A percentile compares a stretch with the other conserved stretches of the same genome.
phyloP scores from a whole-genome alignment of 2,329 filamentous ascomycete species.

The Fusarium sp. region DNA sequence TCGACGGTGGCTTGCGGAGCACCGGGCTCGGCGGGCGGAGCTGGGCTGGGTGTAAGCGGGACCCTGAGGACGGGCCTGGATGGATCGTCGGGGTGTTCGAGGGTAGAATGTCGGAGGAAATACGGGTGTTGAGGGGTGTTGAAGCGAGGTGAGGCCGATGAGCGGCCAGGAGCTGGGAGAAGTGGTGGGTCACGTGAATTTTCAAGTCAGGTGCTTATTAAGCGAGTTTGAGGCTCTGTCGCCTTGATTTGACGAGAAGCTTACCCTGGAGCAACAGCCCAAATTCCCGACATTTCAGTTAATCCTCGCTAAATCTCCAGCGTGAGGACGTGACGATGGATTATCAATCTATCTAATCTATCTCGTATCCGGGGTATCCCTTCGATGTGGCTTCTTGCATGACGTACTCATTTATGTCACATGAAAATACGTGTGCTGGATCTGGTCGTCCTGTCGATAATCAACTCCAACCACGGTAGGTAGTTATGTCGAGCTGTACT shows the following conservation, averaged over 20 bases:
- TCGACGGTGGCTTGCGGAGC: conserved; percentile 32
- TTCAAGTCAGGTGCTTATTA: neutral
- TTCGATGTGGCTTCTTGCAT: neutral
- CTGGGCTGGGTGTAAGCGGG: conserved; percentile 30
- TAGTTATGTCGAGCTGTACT: neutral
- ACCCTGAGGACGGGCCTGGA: conserved; percentile 33
- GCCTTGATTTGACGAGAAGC: neutral
- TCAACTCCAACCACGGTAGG: neutral
- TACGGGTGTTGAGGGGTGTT: conserved; percentile 52
- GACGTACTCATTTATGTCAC: neutral
- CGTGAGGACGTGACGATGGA: neutral
- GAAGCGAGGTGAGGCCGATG: conserved; percentile 56
- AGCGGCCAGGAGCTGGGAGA: conserved; percentile 32
- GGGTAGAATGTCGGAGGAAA: conserved; percentile 59
- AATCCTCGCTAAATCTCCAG: neutral
- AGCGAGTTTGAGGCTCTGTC: neutral
- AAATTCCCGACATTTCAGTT: neutral
- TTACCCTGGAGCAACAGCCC: conserved; percentile 9
- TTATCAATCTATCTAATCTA: neutral
- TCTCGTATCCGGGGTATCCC: neutral
- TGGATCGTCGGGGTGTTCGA: conserved; percentile 38
- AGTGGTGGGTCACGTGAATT: conserved; percentile 15
- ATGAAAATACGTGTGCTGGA: neutral
- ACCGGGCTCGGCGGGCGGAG: conserved; percentile 37
- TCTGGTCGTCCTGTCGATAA: neutral